Conservation (phyloP, 2,329 filamentous ascomycete genomes). For the Colletotrichum noveboracense region DNA sequence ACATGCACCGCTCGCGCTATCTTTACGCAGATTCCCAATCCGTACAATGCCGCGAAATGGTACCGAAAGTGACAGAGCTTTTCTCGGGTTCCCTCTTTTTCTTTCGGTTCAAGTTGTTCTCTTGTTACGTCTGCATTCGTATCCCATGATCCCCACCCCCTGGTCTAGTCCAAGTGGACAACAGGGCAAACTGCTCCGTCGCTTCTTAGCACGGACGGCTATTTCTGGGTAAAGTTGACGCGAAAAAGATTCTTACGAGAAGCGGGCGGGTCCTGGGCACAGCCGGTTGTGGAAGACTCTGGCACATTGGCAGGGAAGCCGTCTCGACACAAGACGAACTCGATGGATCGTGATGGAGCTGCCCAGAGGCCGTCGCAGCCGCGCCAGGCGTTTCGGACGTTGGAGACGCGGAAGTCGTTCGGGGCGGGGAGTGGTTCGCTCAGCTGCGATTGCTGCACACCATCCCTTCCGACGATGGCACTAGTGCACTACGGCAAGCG, state of each 20-base stretch:
- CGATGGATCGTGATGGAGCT: neutral
- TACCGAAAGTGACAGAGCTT: neutral
- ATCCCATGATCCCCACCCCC: neutral
- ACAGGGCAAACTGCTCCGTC: neutral
- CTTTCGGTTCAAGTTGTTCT: neutral
- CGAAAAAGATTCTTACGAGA: neutral
- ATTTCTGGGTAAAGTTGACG: neutral
- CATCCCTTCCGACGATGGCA: neutral
- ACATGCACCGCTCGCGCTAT: neutral
- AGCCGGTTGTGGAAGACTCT: neutral
- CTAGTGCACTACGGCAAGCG: neutral
- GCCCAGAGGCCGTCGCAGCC: neutral
- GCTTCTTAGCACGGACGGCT: neutral
- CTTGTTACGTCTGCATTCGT: neutral
- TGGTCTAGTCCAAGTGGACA: neutral
- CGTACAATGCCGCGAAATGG: neutral
- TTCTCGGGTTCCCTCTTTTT: neutral
- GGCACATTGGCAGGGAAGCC: neutral
- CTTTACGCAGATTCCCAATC: neutral
- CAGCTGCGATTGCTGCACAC: neutral
- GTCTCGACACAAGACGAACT: rapidly evolving
- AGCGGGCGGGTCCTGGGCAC: neutral
- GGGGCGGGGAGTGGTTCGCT: neutral
- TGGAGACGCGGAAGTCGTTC: neutral
- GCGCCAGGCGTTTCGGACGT: neutral